Conservation (phyloP, 768 basidiomycete genomes). For the Grammothele lineata region DNA sequence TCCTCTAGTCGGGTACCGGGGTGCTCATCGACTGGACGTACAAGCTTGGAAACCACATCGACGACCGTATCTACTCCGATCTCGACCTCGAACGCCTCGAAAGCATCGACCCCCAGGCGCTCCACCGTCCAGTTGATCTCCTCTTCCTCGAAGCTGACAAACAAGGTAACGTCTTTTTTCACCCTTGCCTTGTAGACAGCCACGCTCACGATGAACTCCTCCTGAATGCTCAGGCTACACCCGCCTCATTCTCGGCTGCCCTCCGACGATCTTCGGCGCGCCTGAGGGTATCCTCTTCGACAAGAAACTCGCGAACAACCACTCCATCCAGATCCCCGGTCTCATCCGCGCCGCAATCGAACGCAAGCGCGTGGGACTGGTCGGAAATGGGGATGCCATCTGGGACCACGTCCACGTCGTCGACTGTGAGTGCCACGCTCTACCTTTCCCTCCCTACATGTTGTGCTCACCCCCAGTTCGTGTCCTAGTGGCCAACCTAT, state of each 20-base stretch:
- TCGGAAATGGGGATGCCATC: constrained; percentile 54
- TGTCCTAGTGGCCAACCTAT: too few species aligned
- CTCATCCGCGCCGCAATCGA: constrained; percentile 42
- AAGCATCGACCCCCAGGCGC: constrained; percentile 38
- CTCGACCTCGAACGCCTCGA: constrained; percentile 41
- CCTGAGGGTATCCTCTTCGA: constrained; percentile 44
- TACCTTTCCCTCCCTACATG: too few species aligned
- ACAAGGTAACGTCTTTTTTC: constrained; percentile 57
- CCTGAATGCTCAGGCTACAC: constrained; percentile 32
- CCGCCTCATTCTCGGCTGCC: constrained; percentile 48
- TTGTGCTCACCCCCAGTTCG: too few species aligned
- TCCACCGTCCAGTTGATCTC: constrained; percentile 50
- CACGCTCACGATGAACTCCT: too few species aligned
- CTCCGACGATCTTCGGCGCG: constrained; percentile 57
- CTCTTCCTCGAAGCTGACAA: constrained; percentile 42
- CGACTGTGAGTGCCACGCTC: constrained; percentile 48
- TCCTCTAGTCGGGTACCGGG: constrained; percentile 24
- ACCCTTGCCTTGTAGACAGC: too few species aligned
- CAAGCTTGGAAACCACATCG: constrained; percentile 30
- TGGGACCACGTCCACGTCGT: constrained; percentile 58
- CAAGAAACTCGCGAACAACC: constrained; percentile 46
- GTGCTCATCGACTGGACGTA: constrained; percentile 40
- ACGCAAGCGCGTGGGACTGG: constrained; percentile 47
- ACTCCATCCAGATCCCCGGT: constrained; percentile 47
- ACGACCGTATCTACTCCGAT: constrained; percentile 44